Evolutionary conservation across 139 green algal species (phyloP), one percentile per base, ranked within the genome.

Genomic region (Deuterostichococcus epilithicus): DNA sequence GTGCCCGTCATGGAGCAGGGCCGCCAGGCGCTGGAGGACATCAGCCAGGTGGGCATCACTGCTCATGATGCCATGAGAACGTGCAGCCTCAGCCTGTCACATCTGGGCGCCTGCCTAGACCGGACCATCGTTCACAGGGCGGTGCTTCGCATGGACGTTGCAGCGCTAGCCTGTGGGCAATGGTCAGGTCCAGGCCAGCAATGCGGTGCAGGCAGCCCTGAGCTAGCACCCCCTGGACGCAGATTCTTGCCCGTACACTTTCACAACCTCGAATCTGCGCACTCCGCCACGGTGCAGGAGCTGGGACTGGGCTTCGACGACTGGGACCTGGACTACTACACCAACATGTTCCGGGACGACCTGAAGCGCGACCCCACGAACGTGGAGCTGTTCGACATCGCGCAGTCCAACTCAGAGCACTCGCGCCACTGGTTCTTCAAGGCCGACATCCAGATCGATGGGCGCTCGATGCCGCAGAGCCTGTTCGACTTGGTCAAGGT

Each of bases 371-470:
- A 99, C 88, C 96, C 96, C 76, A 99, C 96, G 70, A 98, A 96
- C 74, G 96, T 99, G 47, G 96, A 99, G 89, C 94, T 99, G 0
- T 99, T 99, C 82, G 96, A 99, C 90, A 98, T 99, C 36, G 96
- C 92, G 26, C 96, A 99, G 89, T 95, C 87, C 80, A 98, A 97
- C 89, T 90, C 80, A 22, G 90, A 97, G 76, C 92, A 97, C 82
- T 88, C 77, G 68, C 84, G 94, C 39, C 94, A 98, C 83, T 98
- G 94, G 94, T 98, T 97, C 86, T 97, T 97, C 84, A 82, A 85
- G 52, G 96, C 91, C 28, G 84, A 97, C 18, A 85, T 99, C 30
- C 88, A 92, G 34, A 88, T 99, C 58, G 94, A 99, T 73, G 96
- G 92, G 25, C 74, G 92, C 70, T 76, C 77, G 23, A 81, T 86